These are phyloP conservation scores for Aspergillus brunneoviolaceus DNA, from an alignment of 2,329 filamentous ascomycete species.

Conservation along the genomic window DNA sequence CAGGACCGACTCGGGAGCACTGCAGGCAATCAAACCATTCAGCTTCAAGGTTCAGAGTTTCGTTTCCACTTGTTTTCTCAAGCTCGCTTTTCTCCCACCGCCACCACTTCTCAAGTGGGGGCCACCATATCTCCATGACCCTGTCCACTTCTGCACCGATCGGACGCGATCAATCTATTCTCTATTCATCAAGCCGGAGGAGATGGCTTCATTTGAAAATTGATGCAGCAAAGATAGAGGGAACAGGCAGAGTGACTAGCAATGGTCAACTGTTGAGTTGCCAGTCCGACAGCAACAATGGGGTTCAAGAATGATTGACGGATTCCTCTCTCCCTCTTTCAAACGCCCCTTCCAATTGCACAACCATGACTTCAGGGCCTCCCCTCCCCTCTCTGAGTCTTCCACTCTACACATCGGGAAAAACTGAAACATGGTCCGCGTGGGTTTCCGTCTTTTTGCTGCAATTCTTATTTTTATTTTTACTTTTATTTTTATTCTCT, in stretches of 20 bases:
- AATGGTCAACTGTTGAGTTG: neutral
- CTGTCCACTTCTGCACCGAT: neutral
- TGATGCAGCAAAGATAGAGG: too few relatives aligned
- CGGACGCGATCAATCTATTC: neutral
- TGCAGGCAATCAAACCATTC: too few relatives aligned
- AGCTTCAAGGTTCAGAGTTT: too few relatives aligned
- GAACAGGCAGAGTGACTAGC: too few relatives aligned
- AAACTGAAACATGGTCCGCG: neutral
- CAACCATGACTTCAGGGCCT: neutral
- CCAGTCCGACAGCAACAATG: conserved; percentile 6
- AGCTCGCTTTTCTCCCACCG: neutral
- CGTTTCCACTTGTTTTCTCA: too few relatives aligned
- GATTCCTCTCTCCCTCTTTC: neutral
- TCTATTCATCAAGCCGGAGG: neutral
- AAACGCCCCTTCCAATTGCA: neutral
- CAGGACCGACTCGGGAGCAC: too few relatives aligned
- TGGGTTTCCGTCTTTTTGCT: neutral
- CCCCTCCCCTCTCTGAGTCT: neutral
- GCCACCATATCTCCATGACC: neutral
- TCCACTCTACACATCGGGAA: neutral
- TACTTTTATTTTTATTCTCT: neutral
- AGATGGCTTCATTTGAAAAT: neutral
- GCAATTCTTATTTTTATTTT: neutral
- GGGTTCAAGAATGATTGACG: conserved; percentile 3
- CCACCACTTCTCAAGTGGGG: neutral